These are phyloP conservation scores for Neolentinus lepideus DNA, from an alignment of 1,284 basidiomycete species.

Conservation along the genomic window DNA sequence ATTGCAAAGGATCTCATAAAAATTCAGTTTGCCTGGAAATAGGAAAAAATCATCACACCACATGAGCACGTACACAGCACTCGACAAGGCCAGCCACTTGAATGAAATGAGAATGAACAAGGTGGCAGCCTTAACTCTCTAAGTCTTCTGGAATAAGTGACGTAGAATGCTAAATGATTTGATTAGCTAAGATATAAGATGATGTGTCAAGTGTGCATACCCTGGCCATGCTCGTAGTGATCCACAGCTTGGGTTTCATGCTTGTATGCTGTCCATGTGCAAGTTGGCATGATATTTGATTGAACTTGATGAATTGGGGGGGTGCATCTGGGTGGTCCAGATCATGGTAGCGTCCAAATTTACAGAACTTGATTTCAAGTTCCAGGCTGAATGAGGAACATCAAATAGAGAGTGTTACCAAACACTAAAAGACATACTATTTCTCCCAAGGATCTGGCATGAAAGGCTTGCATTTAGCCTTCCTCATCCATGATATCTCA, in stretches of 20 bases:
- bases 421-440: neutral
- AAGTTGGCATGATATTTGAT: neutral
- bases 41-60: too few relatives aligned
- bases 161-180: too few relatives aligned
- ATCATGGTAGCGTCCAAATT: neutral
- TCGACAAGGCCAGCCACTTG: too few relatives aligned
- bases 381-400: neutral
- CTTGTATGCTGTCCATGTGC: neutral
- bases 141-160: too few relatives aligned
- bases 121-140: too few relatives aligned
- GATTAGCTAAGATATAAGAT: too few relatives aligned
- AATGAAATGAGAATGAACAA: too few relatives aligned
- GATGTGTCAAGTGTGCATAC: too few relatives aligned
- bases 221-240: neutral
- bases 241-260: neutral
- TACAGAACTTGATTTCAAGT: neutral
- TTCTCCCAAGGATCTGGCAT: neutral
- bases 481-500: neutral
- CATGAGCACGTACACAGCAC: too few relatives aligned
- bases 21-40: too few relatives aligned
- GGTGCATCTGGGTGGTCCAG: neutral
- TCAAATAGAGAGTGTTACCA: neutral
- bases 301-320: neutral
- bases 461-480: neutral
- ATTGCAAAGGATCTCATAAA: too few relatives aligned